Percentiles rank a stretch among this genome's conserved stretches.
phyloP scores from a whole-genome alignment of 768 basidiomycete species.

The Amanita rubescens region DNA sequence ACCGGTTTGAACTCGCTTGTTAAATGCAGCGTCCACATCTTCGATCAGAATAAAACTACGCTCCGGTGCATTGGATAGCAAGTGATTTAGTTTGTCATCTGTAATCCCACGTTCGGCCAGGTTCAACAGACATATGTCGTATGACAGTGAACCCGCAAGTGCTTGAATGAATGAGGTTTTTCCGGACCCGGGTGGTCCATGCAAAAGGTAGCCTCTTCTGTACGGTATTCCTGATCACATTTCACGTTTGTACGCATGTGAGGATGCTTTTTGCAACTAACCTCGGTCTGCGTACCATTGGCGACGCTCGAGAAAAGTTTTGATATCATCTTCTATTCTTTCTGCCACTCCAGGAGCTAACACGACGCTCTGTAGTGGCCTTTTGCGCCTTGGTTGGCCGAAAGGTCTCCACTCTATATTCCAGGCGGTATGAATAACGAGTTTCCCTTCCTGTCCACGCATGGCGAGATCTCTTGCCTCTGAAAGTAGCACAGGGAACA shows the following conservation, averaged over 20 bases:
- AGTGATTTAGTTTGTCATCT: conserved; percentile 93
- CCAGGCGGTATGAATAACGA: conserved; percentile 95
- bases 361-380: conserved; percentile 85
- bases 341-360: conserved; percentile 79
- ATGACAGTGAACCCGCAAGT: conserved; percentile 83
- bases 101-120: conserved; percentile 93
- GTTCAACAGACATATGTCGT: conserved; percentile 95
- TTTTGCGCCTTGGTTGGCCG: conserved; percentile 81
- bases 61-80: conserved; percentile 89
- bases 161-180: conserved; percentile 99
- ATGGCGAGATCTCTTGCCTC: conserved; percentile 91
- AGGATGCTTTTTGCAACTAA: conserved; percentile 24
- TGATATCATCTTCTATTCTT: conserved; percentile 73
- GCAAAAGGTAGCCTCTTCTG: conserved; percentile 87
- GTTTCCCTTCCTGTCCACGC: conserved; percentile 83
- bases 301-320: conserved; percentile 72
- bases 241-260: conserved; percentile 6
- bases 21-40: conserved; percentile 96
- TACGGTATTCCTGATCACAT: conserved; percentile 80
- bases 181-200: conserved; percentile 96
- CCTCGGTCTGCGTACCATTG: conserved; percentile 98
- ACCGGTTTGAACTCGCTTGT: conserved; percentile 80
- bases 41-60: conserved; percentile 93
- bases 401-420: conserved; percentile 95
- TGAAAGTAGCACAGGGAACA: conserved; percentile 74